Percentiles rank a stretch among this genome's conserved stretches.
These are phyloP conservation scores for Phytophthora colocasiae DNA, from an alignment of 352 stramenopile genomes.

Conservation along the genomic window DNA sequence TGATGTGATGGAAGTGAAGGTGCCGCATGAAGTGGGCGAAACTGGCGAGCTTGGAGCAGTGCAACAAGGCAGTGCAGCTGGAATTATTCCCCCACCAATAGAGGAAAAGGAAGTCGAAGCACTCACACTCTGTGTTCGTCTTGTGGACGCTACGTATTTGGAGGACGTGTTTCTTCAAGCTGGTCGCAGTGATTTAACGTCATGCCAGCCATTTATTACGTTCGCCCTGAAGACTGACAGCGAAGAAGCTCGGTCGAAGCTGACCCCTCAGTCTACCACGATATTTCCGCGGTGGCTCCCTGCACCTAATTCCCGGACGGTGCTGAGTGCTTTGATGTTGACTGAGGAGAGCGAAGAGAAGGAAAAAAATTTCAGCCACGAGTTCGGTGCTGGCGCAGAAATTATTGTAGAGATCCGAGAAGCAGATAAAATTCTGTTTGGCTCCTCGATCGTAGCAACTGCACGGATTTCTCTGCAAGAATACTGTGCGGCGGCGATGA, in stretches of 20 bases:
- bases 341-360: slow-evolving; percentile 17
- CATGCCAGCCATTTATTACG: slow-evolving; percentile 57
- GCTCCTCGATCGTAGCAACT: slow-evolving; percentile 66
- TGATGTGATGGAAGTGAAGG: slow-evolving; percentile 33
- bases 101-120: slow-evolving; percentile 38
- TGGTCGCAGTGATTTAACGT: slow-evolving; percentile 52
- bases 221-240: slow-evolving; percentile 45
- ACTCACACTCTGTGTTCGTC: slow-evolving; percentile 49
- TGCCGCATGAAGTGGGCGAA: slow-evolving; percentile 10
- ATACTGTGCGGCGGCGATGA: slow-evolving; percentile 53
- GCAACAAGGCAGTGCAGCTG: slow-evolving; percentile 7
- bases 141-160: slow-evolving; percentile 59
- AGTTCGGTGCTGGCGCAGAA: slow-evolving; percentile 31
- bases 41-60: neutral
- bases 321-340: slow-evolving; percentile 49
- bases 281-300: slow-evolving; percentile 77
- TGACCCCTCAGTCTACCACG: slow-evolving; percentile 50
- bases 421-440: slow-evolving; percentile 73
- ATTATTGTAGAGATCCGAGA: slow-evolving; percentile 76
- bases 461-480: slow-evolving; percentile 55
- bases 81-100: neutral
- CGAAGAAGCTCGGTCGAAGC: slow-evolving; percentile 45
- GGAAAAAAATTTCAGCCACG: slow-evolving; percentile 8
- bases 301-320: slow-evolving; percentile 31
- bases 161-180: slow-evolving; percentile 62